These are phyloP conservation scores for Kentomonas sorsogonicus DNA, from an alignment of 208 protist species.

Conservation along the genomic window DNA sequence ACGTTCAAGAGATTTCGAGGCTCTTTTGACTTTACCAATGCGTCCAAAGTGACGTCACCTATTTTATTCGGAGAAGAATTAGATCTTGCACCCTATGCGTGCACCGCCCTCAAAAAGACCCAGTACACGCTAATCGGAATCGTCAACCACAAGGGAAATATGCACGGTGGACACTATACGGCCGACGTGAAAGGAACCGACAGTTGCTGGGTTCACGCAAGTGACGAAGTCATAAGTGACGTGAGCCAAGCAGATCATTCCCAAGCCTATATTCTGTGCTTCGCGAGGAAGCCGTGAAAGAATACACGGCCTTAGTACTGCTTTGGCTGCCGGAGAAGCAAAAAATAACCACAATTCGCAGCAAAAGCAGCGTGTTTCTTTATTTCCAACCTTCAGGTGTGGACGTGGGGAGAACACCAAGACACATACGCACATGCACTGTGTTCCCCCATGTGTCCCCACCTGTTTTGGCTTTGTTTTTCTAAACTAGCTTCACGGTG, in stretches of 20 bases:
- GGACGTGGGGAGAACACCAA: too few species aligned
- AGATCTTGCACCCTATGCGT: slow-evolving; percentile 66
- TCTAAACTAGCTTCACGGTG: too few species aligned
- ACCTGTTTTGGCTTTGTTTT: too few species aligned
- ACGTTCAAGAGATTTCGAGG: slow-evolving; percentile 80
- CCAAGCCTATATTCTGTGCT: slow-evolving; percentile 83
- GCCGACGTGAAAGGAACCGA: slow-evolving; percentile 48
- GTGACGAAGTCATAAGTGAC: slow-evolving; percentile 61
- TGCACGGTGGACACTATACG: slow-evolving; percentile 92
- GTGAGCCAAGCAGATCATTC: slow-evolving; percentile 34
- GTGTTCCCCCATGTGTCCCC: too few species aligned
- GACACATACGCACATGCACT: too few species aligned
- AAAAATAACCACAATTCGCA: too few species aligned
- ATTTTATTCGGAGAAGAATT: slow-evolving; percentile 70
- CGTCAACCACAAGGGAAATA: slow-evolving; percentile 88
- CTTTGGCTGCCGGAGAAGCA: too few species aligned
- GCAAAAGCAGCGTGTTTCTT: too few species aligned
- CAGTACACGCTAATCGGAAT: slow-evolving; percentile 79
- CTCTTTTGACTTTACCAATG: slow-evolving; percentile 71
- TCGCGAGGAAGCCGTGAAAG: too few species aligned
- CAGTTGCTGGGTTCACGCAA: slow-evolving; percentile 78
- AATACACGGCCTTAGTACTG: too few species aligned
- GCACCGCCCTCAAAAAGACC: slow-evolving; percentile 30
- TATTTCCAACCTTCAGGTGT: too few species aligned
- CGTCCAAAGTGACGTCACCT: slow-evolving; percentile 45